Evolutionary conservation across 163 green algal species (phyloP).

Genomic region (Scenedesmus sp.): DNA sequence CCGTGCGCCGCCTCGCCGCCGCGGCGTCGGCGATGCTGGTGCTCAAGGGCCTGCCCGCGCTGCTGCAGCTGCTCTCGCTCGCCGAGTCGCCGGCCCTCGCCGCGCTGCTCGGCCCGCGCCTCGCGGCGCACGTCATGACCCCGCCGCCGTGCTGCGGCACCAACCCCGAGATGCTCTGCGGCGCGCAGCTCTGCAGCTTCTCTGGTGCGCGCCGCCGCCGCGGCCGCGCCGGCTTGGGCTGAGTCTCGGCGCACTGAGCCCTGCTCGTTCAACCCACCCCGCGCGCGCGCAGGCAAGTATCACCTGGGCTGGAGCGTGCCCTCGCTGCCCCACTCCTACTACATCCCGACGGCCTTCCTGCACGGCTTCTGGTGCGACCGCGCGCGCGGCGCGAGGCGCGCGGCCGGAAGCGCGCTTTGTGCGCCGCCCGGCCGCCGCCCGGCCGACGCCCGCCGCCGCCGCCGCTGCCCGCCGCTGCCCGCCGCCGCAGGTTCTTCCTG

Average conservation of each 20-base stretch:
- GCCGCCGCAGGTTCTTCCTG: too few relatives aligned
- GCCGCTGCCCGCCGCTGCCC: too few relatives aligned
- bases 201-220: too few relatives aligned
- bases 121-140: not conserved
- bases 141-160: not conserved
- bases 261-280: too few relatives aligned
- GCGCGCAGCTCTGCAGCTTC: constrained; percentile 1
- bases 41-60: constrained; percentile 8
- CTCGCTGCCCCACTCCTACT: constrained; percentile 20
- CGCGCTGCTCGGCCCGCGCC: not conserved
- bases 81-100: not conserved
- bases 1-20: constrained; percentile 11
- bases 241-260: too few relatives aligned
- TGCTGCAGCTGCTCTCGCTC: constrained; percentile 21
- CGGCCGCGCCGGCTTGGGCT: too few relatives aligned
- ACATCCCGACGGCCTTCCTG: constrained; percentile 12
- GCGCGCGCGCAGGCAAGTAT: constrained; percentile 3
- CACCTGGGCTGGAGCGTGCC: constrained; percentile 32
- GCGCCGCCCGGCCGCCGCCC: too few relatives aligned
- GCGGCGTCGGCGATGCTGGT: constrained; percentile 9
- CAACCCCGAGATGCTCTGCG: constrained; percentile 14
- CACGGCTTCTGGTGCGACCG: constrained; percentile 33
- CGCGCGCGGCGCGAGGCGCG: too few relatives aligned
- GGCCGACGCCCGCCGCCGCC: too few relatives aligned
- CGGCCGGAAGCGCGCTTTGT: too few relatives aligned